A percentile compares a stretch with the other conserved stretches of the same genome.
Conservation (phyloP, 768 basidiomycete species). For the Boletus subcaerulescens region DNA sequence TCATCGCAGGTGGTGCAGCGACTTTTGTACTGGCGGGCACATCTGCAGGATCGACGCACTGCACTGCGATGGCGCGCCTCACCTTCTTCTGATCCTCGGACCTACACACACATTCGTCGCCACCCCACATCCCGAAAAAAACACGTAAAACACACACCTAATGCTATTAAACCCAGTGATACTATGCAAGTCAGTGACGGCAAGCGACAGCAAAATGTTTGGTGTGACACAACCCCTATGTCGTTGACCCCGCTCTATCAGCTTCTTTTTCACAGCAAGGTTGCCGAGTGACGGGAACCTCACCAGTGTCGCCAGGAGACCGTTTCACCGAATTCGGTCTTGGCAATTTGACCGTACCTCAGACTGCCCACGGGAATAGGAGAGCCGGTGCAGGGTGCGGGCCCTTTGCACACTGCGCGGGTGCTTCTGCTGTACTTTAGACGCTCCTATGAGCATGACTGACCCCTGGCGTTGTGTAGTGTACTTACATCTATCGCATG, state of each 20-base stretch:
- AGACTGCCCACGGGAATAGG: slow-evolving; percentile 53
- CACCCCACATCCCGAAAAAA: background rate
- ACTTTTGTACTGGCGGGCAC: slow-evolving; percentile 45
- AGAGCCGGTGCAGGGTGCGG: slow-evolving; percentile 54
- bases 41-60: slow-evolving; percentile 56
- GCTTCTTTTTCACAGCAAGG: slow-evolving; percentile 15
- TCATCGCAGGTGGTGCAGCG: background rate
- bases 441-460: slow-evolving; percentile 7
- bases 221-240: slow-evolving; percentile 71
- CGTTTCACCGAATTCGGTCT: slow-evolving; percentile 51
- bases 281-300: slow-evolving; percentile 16
- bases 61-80: slow-evolving; percentile 50
- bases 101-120: slow-evolving; percentile 31
- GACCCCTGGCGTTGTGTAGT: background rate
- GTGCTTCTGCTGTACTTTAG: slow-evolving; percentile 69
- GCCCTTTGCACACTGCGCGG: slow-evolving; percentile 66
- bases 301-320: slow-evolving; percentile 81
- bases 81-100: slow-evolving; percentile 63
- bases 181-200: slow-evolving; percentile 37
- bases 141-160: slow-evolving; percentile 38
- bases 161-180: slow-evolving; percentile 52
- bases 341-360: slow-evolving; percentile 57
- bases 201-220: slow-evolving; percentile 50
- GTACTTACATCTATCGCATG: slow-evolving; percentile 34
- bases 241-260: slow-evolving; percentile 7